Percentiles rank a stretch among this genome's conserved stretches.
phyloP scores from a whole-genome alignment of 176 grass and related monocot species.

The Panicum miliaceum region DNA sequence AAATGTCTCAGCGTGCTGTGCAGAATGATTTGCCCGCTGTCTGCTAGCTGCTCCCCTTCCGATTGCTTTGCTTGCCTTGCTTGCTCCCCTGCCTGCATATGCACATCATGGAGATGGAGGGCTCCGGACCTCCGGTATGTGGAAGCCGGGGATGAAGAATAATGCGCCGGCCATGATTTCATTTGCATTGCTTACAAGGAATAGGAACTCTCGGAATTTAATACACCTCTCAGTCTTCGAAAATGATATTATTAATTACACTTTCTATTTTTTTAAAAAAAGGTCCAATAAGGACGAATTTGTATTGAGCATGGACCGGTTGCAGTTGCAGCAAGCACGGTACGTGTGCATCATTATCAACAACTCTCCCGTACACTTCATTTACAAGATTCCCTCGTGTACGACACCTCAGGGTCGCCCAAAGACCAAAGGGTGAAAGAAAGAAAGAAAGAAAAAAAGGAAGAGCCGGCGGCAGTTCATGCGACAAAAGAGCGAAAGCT shows the following conservation, averaged over 20 bases:
- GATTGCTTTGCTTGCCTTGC: too few species aligned
- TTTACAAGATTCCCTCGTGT: conserved; percentile 3
- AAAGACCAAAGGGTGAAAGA: neutral
- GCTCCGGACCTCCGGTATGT: neutral
- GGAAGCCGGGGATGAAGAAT: neutral
- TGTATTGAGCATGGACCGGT: neutral
- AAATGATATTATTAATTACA: neutral
- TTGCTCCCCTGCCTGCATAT: conserved; percentile 19
- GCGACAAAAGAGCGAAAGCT: neutral
- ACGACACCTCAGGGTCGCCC: neutral
- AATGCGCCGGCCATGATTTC: conserved; percentile 10
- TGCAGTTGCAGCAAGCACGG: neutral
- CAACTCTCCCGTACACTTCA: neutral
- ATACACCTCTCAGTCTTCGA: neutral
- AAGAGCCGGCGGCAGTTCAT: neutral
- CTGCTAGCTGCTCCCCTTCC: neutral
- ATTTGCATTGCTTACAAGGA: conserved; percentile 30
- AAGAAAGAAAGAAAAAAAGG: neutral
- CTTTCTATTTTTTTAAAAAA: neutral
- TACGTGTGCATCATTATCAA: conserved; percentile 12
- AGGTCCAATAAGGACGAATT: neutral
- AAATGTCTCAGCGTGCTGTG: conserved; percentile 26
- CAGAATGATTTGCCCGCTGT: conserved; percentile 3
- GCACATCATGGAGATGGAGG: neutral
- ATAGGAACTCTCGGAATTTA: neutral